Evolutionary conservation across 2,329 filamentous ascomycete species (phyloP), one percentile per base, ranked within the genome.

Genomic region (Cephalotrichum gorgonifer): DNA sequence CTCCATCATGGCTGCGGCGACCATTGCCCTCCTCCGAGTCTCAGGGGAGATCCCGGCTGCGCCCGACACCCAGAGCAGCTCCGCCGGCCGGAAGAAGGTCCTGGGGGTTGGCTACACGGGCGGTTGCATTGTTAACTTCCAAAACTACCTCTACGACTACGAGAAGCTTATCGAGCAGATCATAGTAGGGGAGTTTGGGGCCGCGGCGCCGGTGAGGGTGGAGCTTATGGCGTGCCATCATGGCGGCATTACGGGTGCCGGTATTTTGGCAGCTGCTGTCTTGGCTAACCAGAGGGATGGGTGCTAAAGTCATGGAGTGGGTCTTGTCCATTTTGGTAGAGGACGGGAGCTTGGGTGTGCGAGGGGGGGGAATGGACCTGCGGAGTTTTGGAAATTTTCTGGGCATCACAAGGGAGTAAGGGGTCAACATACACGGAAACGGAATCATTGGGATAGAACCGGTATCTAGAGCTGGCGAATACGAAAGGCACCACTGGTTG

Each of bases 71-170:
- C 17, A 2, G 25, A 30, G 11, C 25, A 50, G 48, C 6, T 39
- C 51, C 4, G 51, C 52, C 30, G 49, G 43, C n/a, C 52, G 50
- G 35, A 53, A 61, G 51, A 56, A 68, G 52, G 82, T 87, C 56
- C 63, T 91, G 27, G 81, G 87, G 1, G 83, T 90, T 22, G 86
- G 86, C 1, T 90, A 88, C 60, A 88, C 86, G 0, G 86, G 86
- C 28, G 84, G 85, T 6, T 88, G 86, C 58, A 90, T 90, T 51
- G 78, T 81, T n/a, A 80, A 86, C 57, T 88, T 88, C 57, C 85
- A 86, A 44, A 76, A 85, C 56, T 89, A 87, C 63, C 70, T 86
- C 39, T 65, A 70, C 42, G 83, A 85, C 56, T 88, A 83, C 54
- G 85, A 89, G 62, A 58, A 65, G 14, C 85, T 85, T 58, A 72